Evolutionary conservation across 495 filamentous ascomycete genomes (phyloP), one percentile per base, ranked within the genome.

Genomic region (Tuber melanosporum): DNA sequence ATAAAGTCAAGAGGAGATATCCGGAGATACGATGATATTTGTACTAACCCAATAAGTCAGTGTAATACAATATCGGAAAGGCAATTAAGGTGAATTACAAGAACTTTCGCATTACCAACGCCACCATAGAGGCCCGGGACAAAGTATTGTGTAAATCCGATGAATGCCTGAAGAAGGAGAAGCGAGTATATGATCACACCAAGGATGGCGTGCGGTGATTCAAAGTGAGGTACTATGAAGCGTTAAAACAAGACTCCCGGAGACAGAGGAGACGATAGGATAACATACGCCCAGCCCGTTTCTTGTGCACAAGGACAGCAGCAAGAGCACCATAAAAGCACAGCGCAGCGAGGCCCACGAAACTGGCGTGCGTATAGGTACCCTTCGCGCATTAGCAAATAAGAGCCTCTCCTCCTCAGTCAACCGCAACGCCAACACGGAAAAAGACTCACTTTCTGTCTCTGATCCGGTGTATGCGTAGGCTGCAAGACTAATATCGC

Each of bases 1-100:
- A 87, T 83, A 95, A 75, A 72, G 90, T 75, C 71, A 97, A 82
- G 77, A 94, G 84, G 49, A 89, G 78, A 84, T 98, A 98, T 26
- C 95, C 95, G n/a, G 86, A 86, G 75, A 87, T 85, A 20, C 95
- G 90, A 84, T 98, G 95, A 80, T 94, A 97, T 83, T 97, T 97
- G 86, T 94, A 98, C 46, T 82, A 26, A 47, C 26, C 20, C 71
- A 19, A 44, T 17, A 46, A 10, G 45, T 80, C 41, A 80, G 73
- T 36, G 26, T 17, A 15, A 36, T 15, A 7, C 26, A 17, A 19
- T 7, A 49, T n/a, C 15, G 26, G 42, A 57, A 12, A 5, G 20
- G 42, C 2, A 3, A 22, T 10, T 20, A 17, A 49, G 47, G 42
- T 14, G 9, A 66, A 70, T 74, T 74, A 82, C 81, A 22, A 95